Conservation (phyloP, 352 stramenopile species). For the Pythium phragmitis region DNA sequence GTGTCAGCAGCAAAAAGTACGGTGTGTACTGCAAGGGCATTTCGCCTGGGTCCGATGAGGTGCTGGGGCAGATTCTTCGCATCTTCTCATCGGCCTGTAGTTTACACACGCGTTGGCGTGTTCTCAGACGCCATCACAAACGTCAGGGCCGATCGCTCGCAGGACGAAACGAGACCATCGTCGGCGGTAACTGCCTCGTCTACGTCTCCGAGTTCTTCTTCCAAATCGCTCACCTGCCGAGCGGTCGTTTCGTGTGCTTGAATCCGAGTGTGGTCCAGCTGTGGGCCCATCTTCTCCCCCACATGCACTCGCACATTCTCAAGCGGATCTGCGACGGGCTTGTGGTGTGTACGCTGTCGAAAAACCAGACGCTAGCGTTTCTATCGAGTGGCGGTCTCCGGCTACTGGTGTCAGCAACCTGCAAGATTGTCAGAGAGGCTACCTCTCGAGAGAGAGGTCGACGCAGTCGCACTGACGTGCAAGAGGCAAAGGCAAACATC, state of each 20-base stretch:
- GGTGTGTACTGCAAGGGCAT: constrained; percentile 26
- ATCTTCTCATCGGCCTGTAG: constrained; percentile 18
- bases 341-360: constrained; percentile 7
- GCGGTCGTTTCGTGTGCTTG: constrained; percentile 22
- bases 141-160: constrained; percentile 1
- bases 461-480: background rate
- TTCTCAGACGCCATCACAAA: background rate
- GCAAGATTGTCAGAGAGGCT: background rate
- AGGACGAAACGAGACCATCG: background rate
- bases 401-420: constrained; percentile 9
- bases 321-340: constrained; percentile 13
- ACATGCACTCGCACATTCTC: constrained; percentile 14
- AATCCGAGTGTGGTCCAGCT: constrained; percentile 20
- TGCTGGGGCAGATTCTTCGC: constrained; percentile 19
- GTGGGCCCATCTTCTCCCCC: constrained; percentile 16
- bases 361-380: constrained; percentile 9
- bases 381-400: constrained; percentile 6
- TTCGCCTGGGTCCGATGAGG: constrained; percentile 5
- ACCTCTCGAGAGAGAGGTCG: background rate
- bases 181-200: constrained; percentile 10
- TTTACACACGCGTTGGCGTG: background rate
- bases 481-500: background rate
- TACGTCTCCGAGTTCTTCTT: constrained; percentile 23
- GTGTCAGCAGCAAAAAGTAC: constrained; percentile 22
- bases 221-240: constrained; percentile 17